Base-by-base conservation (phyloP, 2,329 filamentous ascomycete genomes). In the Pseudogymnoascus sp. region DNA sequence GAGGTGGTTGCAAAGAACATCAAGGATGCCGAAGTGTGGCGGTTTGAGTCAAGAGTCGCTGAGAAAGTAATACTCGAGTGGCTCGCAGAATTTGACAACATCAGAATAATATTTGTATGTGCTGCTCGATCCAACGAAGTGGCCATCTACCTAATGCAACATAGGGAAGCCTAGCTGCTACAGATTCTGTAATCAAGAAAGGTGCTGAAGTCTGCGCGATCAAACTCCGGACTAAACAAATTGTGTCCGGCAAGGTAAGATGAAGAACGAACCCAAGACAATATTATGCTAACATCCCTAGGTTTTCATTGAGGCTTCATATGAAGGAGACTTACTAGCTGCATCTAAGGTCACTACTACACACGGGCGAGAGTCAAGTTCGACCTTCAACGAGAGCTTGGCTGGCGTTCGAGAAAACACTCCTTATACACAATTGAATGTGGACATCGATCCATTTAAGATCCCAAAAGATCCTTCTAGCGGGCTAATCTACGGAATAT, bases 341-440 rank as follows among this genome's bases (percentile, higher is more conserved):
- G 38, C 38, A 18, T 40, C 38, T 18, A 18, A 40, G 10, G 38
- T 70, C 10, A 69, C 64, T 46, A 63, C 62, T 28, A 60, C 65
- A 14, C 68, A 70, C 38, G 67, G 64, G 69, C 67, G 67, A 23
- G 69, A 69, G 46, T 40, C 63, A 12, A 36, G 31, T 23, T 36
- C 38, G 5, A 59, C 44, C 4, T 70, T 67, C 61, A 25, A 8
- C 1, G 66, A 68, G 56, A 62, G 62, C 5, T 56, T 68, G 5
- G 68, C 67, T 3, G 68, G 68, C 11, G 64, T 68, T 10, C 67
- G 67, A 34, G 66, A 60, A 1, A 62, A 63, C 44, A 68, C 66
- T 10, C 59, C 40, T 14, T 68, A 68, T 46, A 40, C 65, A 1
- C 38, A 40, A 40, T 40, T 40, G n/a, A 40, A 6, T 2, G 38